These are phyloP conservation scores for Lentinula guzmanii DNA, from an alignment of 768 basidiomycete species.

Conservation along the genomic window DNA sequence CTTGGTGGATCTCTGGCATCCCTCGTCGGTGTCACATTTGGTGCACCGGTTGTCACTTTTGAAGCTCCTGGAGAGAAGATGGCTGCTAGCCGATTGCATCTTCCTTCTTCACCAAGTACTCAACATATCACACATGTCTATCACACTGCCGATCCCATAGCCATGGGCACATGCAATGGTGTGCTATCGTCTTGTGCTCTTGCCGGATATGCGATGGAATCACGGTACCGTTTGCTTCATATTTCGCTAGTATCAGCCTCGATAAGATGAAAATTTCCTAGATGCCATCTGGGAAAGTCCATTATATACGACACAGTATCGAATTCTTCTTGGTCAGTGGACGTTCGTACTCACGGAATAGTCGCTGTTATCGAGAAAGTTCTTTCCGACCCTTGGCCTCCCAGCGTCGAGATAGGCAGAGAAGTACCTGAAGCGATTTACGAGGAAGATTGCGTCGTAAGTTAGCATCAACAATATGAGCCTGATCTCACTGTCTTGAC, in stretches of 20 bases:
- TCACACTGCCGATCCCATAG: conserved; percentile 92
- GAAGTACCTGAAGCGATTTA: conserved; percentile 51
- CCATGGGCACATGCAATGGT: conserved; percentile 86
- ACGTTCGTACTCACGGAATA: conserved; percentile 78
- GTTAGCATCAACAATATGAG: conserved; percentile 16
- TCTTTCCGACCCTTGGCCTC: conserved; percentile 64
- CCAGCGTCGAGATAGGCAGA: conserved; percentile 52
- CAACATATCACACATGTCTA: conserved; percentile 87
- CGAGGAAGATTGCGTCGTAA: conserved; percentile 69
- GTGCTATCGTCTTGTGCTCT: conserved; percentile 75
- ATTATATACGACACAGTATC: conserved; percentile 92
- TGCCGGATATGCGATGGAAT: conserved; percentile 88
- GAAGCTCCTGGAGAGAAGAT: conserved; percentile 86
- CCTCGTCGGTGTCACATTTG: conserved; percentile 84
- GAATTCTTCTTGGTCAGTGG: conserved; percentile 78
- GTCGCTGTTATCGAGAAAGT: conserved; percentile 72
- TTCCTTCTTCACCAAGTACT: conserved; percentile 78
- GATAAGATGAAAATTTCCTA: conserved; percentile 14
- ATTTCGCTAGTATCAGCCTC: background rate
- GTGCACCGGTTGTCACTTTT: conserved; percentile 80
- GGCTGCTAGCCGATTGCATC: conserved; percentile 73
- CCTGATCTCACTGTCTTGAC: background rate
- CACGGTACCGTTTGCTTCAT: conserved; percentile 35
- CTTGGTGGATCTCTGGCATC: conserved; percentile 71
- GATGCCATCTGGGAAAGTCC: conserved; percentile 81